Evolutionary conservation across 129 eudicot genomes (phyloP).

Genomic region (Helianthus tuberosus): DNA sequence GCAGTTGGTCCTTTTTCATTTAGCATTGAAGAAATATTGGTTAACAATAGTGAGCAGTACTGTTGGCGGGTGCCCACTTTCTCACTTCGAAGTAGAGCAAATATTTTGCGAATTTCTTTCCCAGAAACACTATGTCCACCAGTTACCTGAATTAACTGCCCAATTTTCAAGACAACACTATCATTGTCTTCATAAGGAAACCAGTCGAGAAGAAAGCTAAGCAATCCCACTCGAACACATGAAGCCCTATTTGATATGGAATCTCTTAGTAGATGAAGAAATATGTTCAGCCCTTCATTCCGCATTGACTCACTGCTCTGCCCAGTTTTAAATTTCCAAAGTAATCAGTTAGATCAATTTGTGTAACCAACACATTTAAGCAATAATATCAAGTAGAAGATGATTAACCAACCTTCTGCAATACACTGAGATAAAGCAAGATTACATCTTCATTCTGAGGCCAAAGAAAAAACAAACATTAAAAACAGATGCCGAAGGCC

Average conservation of each 20-base stretch:
- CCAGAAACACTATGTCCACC: constrained; percentile 99
- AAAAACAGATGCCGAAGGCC: constrained; percentile 24
- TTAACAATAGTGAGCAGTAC: constrained; percentile 67
- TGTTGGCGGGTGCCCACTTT: constrained; percentile 70
- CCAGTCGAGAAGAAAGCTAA: constrained; percentile 94
- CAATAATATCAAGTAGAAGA: constrained; percentile 20
- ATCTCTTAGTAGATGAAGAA: constrained; percentile 80
- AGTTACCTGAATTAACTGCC: constrained; percentile 85
- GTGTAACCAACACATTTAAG: constrained; percentile 11
- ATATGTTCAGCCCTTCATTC: constrained; percentile 83
- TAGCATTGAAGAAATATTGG: constrained; percentile 85
- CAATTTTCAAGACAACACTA: constrained; percentile 62
- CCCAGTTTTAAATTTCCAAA: constrained; percentile 54
- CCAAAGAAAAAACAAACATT: constrained; percentile 24
- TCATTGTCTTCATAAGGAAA: constrained; percentile 76
- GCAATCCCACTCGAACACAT: constrained; percentile 96
- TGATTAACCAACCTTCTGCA: constrained; percentile 77
- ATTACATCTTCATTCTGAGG: constrained; percentile 94
- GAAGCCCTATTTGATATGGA: constrained; percentile 91
- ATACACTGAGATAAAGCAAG: constrained; percentile 84
- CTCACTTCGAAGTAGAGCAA: constrained; percentile 90
- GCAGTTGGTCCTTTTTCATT: constrained; percentile 99
- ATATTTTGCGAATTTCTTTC: constrained; percentile 93
- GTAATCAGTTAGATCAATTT: constrained; percentile 39
- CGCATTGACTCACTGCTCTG: constrained; percentile 95